Percentiles rank a stretch among this genome's conserved stretches.
These are phyloP conservation scores for Alternaria incomplexa DNA, from an alignment of 2,329 filamentous ascomycete species.

Conservation along the genomic window DNA sequence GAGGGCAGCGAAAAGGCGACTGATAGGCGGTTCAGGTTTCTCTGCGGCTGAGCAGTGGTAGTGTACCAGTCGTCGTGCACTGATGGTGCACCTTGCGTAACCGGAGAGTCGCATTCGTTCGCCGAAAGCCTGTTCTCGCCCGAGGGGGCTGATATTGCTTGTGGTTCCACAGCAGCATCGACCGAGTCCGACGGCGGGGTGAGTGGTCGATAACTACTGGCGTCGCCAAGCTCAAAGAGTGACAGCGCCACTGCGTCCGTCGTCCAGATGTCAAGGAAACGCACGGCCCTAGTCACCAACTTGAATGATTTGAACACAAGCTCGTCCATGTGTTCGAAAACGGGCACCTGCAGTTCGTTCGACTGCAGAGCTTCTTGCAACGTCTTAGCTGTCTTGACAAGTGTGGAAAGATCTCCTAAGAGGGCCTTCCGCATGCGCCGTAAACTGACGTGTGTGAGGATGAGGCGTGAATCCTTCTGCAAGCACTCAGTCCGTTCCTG, in stretches of 20 bases:
- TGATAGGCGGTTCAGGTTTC: slow-evolving; percentile 39
- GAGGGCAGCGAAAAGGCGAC: slow-evolving; percentile 49
- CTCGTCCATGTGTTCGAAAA: slow-evolving; percentile 84
- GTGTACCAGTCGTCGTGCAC: slow-evolving; percentile 35
- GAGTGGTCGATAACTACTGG: slow-evolving; percentile 40
- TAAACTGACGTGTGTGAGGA: slow-evolving; percentile 77
- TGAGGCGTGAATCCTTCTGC: slow-evolving; percentile 76
- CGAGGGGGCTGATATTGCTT: slow-evolving; percentile 29
- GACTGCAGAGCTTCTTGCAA: slow-evolving; percentile 73
- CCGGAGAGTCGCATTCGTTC: slow-evolving; percentile 48
- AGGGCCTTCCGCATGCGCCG: slow-evolving; percentile 84
- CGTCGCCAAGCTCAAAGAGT: slow-evolving; percentile 40
- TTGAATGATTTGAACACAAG: slow-evolving; percentile 94
- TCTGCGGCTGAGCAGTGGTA: slow-evolving; percentile 37
- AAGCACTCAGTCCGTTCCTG: slow-evolving; percentile 89
- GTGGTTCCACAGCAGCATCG: slow-evolving; percentile 39
- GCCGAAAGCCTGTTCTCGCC: slow-evolving; percentile 49
- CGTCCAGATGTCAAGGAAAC: slow-evolving; percentile 86
- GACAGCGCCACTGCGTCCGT: slow-evolving; percentile 62
- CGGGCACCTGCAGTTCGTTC: slow-evolving; percentile 47
- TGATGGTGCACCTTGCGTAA: slow-evolving; percentile 43
- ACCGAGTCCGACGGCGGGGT: slow-evolving; percentile 48
- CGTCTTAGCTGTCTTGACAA: slow-evolving; percentile 88
- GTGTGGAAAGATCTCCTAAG: slow-evolving; percentile 83
- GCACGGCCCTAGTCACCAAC: slow-evolving; percentile 87